Base-by-base conservation (phyloP, 805 yeast species). In the Zygotorulaspora danielsina region DNA sequence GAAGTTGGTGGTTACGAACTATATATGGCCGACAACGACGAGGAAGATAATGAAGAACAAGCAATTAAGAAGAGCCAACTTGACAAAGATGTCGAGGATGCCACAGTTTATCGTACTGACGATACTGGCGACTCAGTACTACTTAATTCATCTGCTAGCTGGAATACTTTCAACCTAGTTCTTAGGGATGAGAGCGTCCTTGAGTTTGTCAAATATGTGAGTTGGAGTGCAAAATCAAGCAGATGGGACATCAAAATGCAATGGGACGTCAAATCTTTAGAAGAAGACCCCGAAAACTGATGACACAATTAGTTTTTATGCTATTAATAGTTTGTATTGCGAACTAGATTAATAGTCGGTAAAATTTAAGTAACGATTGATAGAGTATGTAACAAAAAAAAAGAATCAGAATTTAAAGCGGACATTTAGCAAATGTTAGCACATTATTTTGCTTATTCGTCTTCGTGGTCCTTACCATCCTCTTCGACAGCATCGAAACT, bases 1-100 rank as follows among this genome's bases (percentile, higher is more conserved):
- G 95, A 86, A 53, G 66, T 72, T 34, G 99, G 99, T 25, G 99
- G 97, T 2, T 93, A 94, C 63, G 97, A 93, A 56, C 67, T 94
- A 38, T 81, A 90, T 55, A 85, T 93, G 95, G 68, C 72, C n/a
- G 66, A 72, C 44, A 76, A 75, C 32, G 71, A 63, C 1, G 71
- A 65, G 2, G 73, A 67, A 17, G 72, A 65, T 2, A 38, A 35
- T 6, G 38, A 36, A 16, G 17, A 9, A 4, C 41, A 32, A 6
- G 46, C 41, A 15, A 36, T 21, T n/a, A 28, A 19, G 25, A 38
- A 39, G 35, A 36, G 45, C 2, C 75, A 66, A 9, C 73, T 67
- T 17, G 77, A 66, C n/a, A 65, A 62, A 19, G 65, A 54, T 20
- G 64, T 60, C 21, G 87, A 81, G 44, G 96, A 88, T 56, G 96